Base-by-base conservation (phyloP, 75 land plant genomes). In the Pinus albicaulis region DNA sequence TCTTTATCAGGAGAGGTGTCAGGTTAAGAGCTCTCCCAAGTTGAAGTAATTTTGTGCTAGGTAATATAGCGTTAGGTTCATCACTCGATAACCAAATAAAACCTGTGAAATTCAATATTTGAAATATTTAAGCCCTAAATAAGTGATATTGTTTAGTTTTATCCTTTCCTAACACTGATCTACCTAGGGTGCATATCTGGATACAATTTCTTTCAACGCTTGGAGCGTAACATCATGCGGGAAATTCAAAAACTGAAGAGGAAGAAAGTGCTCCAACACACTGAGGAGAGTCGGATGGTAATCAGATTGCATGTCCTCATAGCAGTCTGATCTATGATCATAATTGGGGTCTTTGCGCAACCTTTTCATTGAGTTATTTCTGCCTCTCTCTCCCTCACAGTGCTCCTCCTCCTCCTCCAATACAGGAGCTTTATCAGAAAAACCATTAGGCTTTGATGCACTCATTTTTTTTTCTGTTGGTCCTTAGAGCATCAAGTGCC, bases 201-300 rank as follows among this genome's bases (percentile, higher is more conserved):
- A 44, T 24, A 86, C 25, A 34, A 86, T 64, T 5, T 86, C 72
- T 16, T 83, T 77, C 14, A 86, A 74, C 17, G 80, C 23, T 25
- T 75, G 71, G 22, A 86, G 78, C 86, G 83, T 83, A 57, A 59
- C 80, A 55, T 84, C 79, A 4, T 79, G 74, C 6, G 82, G 38
- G 11, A 82, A 82, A 12, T 55, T 56, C 53, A 83, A 63, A 23
- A 73, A 16, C 26, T 84, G 61, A 2, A 76, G 25, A 28, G 88
- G 88, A 62, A 86, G 69, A 66, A 83, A 76, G 75, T 76, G 82
- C 77, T 86, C 88, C 86, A 80, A 77, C 4, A 78, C 78, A 52
- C 88, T 86, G 61, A 84, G 83, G 53, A 86, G 76, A 16, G 82
- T 55, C 15, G 86, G 71, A 61, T 86, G 88, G 73, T 86, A 86